These are phyloP conservation scores for Naganishia vishniacii DNA, from an alignment of 768 basidiomycete genomes.

Conservation along the genomic window DNA sequence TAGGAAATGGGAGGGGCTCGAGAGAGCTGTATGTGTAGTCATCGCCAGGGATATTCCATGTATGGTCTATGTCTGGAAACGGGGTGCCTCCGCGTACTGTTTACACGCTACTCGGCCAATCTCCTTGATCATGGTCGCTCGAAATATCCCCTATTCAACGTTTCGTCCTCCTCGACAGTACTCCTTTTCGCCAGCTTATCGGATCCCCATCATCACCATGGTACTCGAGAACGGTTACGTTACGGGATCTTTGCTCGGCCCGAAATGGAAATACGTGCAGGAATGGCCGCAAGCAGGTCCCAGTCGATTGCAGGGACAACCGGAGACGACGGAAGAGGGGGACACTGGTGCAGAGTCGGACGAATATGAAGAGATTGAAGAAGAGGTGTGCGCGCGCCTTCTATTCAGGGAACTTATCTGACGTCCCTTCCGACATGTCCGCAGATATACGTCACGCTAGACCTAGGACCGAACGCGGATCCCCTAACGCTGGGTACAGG, in stretches of 20 bases:
- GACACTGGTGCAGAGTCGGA: conserved; percentile 11
- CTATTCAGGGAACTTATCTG: background rate
- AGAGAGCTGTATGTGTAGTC: no score
- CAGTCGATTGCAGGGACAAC: background rate
- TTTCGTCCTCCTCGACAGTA: no score
- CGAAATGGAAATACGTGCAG: conserved; percentile 20
- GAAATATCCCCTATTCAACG: no score
- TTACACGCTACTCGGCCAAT: no score
- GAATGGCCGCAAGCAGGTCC: conserved; percentile 12
- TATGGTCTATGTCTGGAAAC: no score
- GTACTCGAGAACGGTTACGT: background rate
- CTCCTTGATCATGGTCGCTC: no score
- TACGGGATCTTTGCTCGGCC: conserved; percentile 9
- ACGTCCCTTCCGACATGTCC: background rate
- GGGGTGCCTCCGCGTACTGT: no score
- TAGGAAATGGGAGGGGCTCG: no score
- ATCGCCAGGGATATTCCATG: no score
- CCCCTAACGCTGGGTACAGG: conserved; percentile 13
- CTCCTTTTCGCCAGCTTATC: no score
- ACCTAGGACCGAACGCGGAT: conserved; percentile 14
- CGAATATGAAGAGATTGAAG: conserved; percentile 19
- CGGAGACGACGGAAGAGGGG: background rate
- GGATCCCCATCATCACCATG: background rate
- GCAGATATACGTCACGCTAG: conserved; percentile 20
- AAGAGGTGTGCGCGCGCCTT: conserved; percentile 13